Evolutionary conservation across 2,329 filamentous ascomycete genomes (phyloP).

Genomic region (Arthrinium phaeospermum): DNA sequence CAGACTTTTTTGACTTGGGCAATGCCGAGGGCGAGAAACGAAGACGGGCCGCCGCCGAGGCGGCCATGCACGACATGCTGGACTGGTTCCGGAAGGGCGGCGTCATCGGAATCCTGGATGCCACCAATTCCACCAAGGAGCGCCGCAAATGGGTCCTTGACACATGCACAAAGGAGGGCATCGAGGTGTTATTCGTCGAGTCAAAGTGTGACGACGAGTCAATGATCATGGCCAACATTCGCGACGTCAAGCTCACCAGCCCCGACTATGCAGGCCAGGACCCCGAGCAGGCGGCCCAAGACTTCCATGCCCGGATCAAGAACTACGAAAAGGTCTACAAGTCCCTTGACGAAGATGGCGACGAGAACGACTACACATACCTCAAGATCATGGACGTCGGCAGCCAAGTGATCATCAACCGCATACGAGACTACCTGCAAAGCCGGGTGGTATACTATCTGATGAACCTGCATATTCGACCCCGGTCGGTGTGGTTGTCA

Average conservation of each 20-base stretch:
- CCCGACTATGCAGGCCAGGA: constrained; percentile 95
- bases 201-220: constrained; percentile 96
- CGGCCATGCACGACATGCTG: constrained; percentile 91
- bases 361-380: constrained; percentile 88
- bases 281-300: constrained; percentile 85
- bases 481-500: constrained; percentile 94
- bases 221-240: constrained; percentile 96
- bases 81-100: constrained; percentile 86
- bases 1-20: constrained; percentile 92
- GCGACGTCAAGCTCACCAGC: constrained; percentile 95
- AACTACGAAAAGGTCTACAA: constrained; percentile 98
- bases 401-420: constrained; percentile 96
- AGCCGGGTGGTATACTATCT: constrained; percentile 97
- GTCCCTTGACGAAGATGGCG: constrained; percentile 79
- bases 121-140: constrained; percentile 92
- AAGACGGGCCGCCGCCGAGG: constrained; percentile 86
- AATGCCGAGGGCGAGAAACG: constrained; percentile 91
- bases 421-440: constrained; percentile 95
- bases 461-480: constrained; percentile 98
- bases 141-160: constrained; percentile 92
- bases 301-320: constrained; percentile 92
- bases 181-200: constrained; percentile 95
- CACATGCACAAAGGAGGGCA: constrained; percentile 72
- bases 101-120: constrained; percentile 91
- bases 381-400: constrained; percentile 98